These are phyloP conservation scores for Lathyrus sativus DNA, from an alignment of 306 rosid species.

Conservation along the genomic window DNA sequence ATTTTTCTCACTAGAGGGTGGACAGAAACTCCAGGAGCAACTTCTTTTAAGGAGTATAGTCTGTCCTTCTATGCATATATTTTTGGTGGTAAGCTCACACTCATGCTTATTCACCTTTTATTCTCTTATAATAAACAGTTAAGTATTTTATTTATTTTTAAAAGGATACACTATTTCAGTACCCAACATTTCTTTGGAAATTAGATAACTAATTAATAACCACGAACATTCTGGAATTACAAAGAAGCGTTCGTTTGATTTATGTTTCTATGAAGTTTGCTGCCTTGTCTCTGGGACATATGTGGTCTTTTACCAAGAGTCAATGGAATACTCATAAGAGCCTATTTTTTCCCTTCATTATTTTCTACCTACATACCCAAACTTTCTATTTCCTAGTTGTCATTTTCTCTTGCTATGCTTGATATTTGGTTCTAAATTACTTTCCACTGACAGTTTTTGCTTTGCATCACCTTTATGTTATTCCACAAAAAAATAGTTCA, in stretches of 20 bases:
- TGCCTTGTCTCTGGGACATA: slow-evolving; percentile 14
- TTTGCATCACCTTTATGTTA: slow-evolving; percentile 1
- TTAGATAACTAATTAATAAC: slow-evolving; percentile 7
- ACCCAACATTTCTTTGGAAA: slow-evolving; percentile 25
- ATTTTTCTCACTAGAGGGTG: slow-evolving; percentile 62
- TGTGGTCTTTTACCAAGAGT: slow-evolving; percentile 1
- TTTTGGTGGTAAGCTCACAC: slow-evolving; percentile 66
- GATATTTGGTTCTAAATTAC: background rate
- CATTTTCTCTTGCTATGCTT: slow-evolving; percentile 12
- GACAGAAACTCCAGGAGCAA: slow-evolving; percentile 56
- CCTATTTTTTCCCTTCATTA: slow-evolving; percentile 6
- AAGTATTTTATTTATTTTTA: background rate
- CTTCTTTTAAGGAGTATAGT: slow-evolving; percentile 66
- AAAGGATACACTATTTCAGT: slow-evolving; percentile 15
- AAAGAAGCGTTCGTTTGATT: slow-evolving; percentile 17
- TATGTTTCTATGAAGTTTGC: slow-evolving; percentile 2
- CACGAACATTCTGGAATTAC: slow-evolving; percentile 21
- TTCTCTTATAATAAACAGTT: slow-evolving; percentile 8
- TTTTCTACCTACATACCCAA: too few species aligned
- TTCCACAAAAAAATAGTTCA: slow-evolving; percentile 23
- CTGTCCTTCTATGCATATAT: slow-evolving; percentile 61
- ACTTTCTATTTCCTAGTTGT: too few species aligned
- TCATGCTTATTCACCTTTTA: slow-evolving; percentile 30
- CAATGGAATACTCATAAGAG: slow-evolving; percentile 7
- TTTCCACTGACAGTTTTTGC: background rate